phyloP scores from a whole-genome alignment of 1,139 yeast genomes.

The Kazachstania sp. region DNA sequence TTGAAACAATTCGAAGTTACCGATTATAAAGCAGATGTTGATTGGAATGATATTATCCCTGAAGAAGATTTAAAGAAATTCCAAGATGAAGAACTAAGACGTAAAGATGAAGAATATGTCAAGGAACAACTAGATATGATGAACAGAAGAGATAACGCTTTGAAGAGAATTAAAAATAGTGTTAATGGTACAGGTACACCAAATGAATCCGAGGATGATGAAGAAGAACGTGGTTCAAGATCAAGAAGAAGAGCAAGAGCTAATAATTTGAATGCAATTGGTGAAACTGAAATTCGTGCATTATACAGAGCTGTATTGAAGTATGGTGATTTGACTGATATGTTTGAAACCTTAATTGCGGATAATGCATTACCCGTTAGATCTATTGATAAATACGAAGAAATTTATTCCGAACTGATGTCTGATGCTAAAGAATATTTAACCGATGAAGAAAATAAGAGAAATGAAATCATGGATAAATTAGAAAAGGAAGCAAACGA shows the following conservation, averaged over 20 bases:
- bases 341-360: constrained; percentile 80
- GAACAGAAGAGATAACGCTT: constrained; percentile 71
- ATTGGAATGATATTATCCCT: constrained; percentile 99
- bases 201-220: constrained; percentile 36
- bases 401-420: constrained; percentile 64
- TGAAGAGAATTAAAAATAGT: constrained; percentile 43
- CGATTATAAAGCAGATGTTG: constrained; percentile 95
- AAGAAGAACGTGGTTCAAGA: constrained; percentile 28
- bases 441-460: constrained; percentile 56
- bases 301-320: constrained; percentile 76
- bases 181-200: constrained; percentile 29
- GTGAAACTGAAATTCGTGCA: constrained; percentile 82
- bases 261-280: constrained; percentile 49
- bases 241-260: constrained; percentile 31
- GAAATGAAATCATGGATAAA: constrained; percentile 46
- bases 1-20: constrained; percentile 96
- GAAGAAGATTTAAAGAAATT: constrained; percentile 82
- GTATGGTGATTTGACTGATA: constrained; percentile 71
- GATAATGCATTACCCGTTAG: constrained; percentile 80
- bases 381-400: constrained; percentile 73
- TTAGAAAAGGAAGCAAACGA: constrained; percentile 56
- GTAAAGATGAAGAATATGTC: constrained; percentile 76
- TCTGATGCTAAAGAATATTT: constrained; percentile 55
- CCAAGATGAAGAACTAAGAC: constrained; percentile 83
- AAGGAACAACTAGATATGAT: constrained; percentile 86